Percentiles rank a stretch among this genome's conserved stretches.
These are phyloP conservation scores for Ustilago tritici DNA, from an alignment of 1,284 basidiomycete species.

Conservation along the genomic window DNA sequence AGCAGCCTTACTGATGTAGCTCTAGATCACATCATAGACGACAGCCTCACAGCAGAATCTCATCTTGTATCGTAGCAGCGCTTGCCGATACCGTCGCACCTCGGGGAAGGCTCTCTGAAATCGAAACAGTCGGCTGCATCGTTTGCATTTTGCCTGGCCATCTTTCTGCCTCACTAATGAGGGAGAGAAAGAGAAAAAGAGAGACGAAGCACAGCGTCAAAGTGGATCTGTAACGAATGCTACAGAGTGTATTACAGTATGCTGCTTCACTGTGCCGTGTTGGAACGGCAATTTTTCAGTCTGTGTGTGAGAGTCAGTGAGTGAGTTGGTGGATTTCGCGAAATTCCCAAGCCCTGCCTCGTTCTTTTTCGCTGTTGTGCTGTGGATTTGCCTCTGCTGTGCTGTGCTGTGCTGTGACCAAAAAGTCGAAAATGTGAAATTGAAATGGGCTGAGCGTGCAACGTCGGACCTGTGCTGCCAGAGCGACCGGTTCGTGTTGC, in stretches of 20 bases:
- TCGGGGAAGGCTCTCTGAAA: too few relatives aligned
- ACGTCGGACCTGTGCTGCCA: neutral
- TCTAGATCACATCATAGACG: neutral
- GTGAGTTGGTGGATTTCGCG: neutral
- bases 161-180: too few relatives aligned
- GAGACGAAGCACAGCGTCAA: too few relatives aligned
- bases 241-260: neutral
- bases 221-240: neutral
- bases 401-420: neutral
- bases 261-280: conserved; percentile 1
- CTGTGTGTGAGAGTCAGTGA: neutral
- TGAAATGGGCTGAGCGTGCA: conserved; percentile 1
- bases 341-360: too few relatives aligned
- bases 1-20: neutral
- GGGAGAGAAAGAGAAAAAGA: too few relatives aligned
- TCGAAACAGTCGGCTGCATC: too few relatives aligned
- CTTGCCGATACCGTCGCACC: too few relatives aligned
- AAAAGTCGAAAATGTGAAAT: neutral
- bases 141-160: too few relatives aligned
- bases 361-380: too few relatives aligned
- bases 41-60: neutral
- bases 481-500: neutral
- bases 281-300: neutral
- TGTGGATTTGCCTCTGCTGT: neutral
- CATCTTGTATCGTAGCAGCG: neutral